Evolutionary conservation across 805 yeast species (phyloP), one percentile per base, ranked within the genome.

Genomic region (Yamadazyma phyllophila): DNA sequence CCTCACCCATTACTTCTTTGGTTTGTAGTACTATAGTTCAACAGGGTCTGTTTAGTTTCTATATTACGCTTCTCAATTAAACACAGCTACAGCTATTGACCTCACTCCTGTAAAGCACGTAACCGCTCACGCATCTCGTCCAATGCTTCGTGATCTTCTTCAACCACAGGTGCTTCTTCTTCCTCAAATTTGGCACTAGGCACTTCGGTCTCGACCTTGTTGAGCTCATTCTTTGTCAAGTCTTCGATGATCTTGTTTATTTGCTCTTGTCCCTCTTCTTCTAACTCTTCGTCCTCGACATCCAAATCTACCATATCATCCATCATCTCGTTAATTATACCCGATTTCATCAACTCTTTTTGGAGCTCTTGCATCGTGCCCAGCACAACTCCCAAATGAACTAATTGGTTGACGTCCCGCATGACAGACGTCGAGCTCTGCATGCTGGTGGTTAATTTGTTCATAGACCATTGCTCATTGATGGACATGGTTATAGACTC

Each of bases 251-350:
- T 80, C 61, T 80, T 78, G 48, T 85, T 80, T 15, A 88, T 83
- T 56, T 76, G 77, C 26, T 80, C 81, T 51, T 81, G 86, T 14
- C 82, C 84, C 45, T 86, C 92, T 35, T 73, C 74, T 44, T 78
- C 84, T 35, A 79, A 74, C 48, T 81, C 87, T 8, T 44, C 46
- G 39, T 77, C 84, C 26, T 83, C 88, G 15, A 77, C 83, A 47
- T 80, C 66, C 41, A 73, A 66, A 49, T 91, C 98, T 48, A 92
- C 73, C 50, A 88, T 82, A 60, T 94, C 99, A 46, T 87, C 89
- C 61, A 91, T 83, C 98, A 94, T 94, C 61, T 94, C 99, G 54
- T 88, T 88, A 44, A 94, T 89, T 37, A 94, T 78, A 0, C 94
- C 94, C 10, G 87, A 80, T 63, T 84, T 86, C 80, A 87, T 82